Base-by-base conservation (phyloP, 495 filamentous ascomycete genomes). In the Penicillium diatomitis region DNA sequence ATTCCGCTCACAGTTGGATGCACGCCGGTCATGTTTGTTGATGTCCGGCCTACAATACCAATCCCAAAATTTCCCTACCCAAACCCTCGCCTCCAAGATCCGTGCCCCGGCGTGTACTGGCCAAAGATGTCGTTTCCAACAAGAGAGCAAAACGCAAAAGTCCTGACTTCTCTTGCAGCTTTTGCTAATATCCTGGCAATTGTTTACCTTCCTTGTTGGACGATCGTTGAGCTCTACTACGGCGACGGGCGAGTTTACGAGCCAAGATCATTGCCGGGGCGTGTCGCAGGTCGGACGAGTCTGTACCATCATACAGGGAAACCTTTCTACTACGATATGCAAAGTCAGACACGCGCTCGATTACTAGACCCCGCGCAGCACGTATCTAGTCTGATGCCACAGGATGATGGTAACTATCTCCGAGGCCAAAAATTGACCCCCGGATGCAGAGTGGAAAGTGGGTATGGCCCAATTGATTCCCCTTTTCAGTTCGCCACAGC, bases 371-470 rank as follows among this genome's bases (percentile, higher is more conserved):
- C 50, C 48, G 8, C 9, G 11, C 20, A 44, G n/a, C 29, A 44
- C 29, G 33, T n/a, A 9, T n/a, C 20, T 8, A 44, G 29, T 9
- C 8, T 51, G 46, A 31, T 52, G 35, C 52, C 48, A 38, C 57
- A 65, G 54, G 62, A 65, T 49, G 36, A 46, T 37, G 42, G 52
- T 7, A 65, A 65, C 40, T 65, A 65, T 53, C 55, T 63, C 8
- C 29, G 50, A 36, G 3, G 46, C 8, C 57, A 52, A 31, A 52
- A 41, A 32, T 58, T 56, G 35, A 56, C 46, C 36, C 62, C 55
- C 42, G 60, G 47, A 36, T 62, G 54, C 41, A 55, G 55, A 48
- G 33, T 49, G 11, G 49, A 55, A 41, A 39, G 51, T 54, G 58
- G 51, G 12, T 33, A 54, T 38, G 47, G 47, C 45, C 32, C 38